Conservation (phyloP, 2,329 filamentous ascomycete species). For the Ceratocystis destructans region DNA sequence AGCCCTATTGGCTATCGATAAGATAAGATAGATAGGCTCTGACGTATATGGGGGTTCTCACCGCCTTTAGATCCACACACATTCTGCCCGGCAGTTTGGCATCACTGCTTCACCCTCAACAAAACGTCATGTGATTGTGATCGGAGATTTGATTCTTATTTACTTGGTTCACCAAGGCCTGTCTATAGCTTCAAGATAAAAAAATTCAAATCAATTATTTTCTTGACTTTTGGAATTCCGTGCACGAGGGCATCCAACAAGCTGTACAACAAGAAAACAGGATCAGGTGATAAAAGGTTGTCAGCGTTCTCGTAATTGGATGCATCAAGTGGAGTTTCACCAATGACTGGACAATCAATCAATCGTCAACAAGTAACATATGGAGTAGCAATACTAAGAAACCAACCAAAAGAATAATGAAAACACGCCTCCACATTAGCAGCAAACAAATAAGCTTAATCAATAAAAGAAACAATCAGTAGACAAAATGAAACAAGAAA, state of each 20-base stretch:
- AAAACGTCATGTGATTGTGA: background rate
- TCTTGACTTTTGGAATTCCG: background rate
- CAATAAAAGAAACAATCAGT: conserved; percentile 9
- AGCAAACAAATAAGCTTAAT: conserved; percentile 12
- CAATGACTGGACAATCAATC: background rate
- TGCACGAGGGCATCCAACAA: background rate
- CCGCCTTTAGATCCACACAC: background rate
- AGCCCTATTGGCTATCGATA: conserved; percentile 12
- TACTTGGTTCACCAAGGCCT: background rate
- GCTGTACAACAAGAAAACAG: background rate
- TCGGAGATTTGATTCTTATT: background rate
- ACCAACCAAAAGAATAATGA: background rate
- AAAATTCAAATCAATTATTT: background rate
- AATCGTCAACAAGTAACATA: conserved; percentile 6
- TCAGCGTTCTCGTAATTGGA: background rate
- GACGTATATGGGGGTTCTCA: background rate
- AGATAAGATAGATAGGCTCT: conserved; percentile 6
- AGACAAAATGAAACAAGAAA: conserved; percentile 10
- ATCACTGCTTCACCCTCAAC: background rate
- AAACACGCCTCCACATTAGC: conserved; percentile 5
- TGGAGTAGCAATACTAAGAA: conserved; percentile 4
- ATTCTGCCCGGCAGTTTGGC: background rate
- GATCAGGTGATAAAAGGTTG: background rate
- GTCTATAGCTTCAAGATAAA: background rate
- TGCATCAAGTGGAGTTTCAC: background rate